A percentile compares a stretch with the other conserved stretches of the same genome.
Evolutionary conservation across 176 grass and related monocot genomes (phyloP).

Genomic region (Rhynchospora tenuis): DNA sequence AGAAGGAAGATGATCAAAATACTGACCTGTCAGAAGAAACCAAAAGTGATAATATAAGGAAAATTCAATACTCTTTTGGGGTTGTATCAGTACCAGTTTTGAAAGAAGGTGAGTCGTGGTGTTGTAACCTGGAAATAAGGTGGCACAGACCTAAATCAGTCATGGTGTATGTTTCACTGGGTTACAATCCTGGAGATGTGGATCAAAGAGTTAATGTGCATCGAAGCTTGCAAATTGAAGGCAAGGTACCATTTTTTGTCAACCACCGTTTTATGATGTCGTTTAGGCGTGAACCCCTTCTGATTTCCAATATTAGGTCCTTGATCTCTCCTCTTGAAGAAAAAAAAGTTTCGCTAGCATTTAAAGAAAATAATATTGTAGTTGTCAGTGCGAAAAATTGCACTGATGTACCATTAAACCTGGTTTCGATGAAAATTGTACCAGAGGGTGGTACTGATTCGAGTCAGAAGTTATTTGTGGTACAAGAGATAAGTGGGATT

Average conservation of each 20-base stretch:
- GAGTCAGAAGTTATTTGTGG: conserved; percentile 30
- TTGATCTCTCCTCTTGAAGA: conserved; percentile 30
- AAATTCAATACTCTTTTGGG: conserved; percentile 88
- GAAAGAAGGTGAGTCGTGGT: conserved; percentile 61
- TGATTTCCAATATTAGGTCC: conserved; percentile 73
- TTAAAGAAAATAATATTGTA: conserved; percentile 72
- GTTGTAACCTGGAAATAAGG: conserved; percentile 86
- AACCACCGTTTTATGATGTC: conserved; percentile 64
- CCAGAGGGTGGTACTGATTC: conserved; percentile 23
- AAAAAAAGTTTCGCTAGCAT: conserved; percentile 56
- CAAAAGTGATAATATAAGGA: conserved; percentile 65
- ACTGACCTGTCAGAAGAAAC: conserved; percentile 19
- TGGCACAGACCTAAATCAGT: conserved; percentile 87
- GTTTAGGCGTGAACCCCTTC: conserved; percentile 80
- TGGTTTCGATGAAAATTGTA: conserved; percentile 53
- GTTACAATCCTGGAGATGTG: conserved; percentile 57
- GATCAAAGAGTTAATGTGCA: conserved; percentile 75
- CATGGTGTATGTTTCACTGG: conserved; percentile 93
- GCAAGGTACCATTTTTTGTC: conserved; percentile 70
- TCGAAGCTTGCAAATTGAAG: conserved; percentile 93
- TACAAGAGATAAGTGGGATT: conserved; percentile 62
- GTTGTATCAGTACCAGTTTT: conserved; percentile 76
- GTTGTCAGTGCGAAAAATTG: conserved; percentile 73
- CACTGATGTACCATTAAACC: conserved; percentile 61
- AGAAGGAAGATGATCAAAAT: conserved; percentile 6